phyloP scores from a whole-genome alignment of 108 stramenopile genomes.

The Skeletonema costatum region DNA sequence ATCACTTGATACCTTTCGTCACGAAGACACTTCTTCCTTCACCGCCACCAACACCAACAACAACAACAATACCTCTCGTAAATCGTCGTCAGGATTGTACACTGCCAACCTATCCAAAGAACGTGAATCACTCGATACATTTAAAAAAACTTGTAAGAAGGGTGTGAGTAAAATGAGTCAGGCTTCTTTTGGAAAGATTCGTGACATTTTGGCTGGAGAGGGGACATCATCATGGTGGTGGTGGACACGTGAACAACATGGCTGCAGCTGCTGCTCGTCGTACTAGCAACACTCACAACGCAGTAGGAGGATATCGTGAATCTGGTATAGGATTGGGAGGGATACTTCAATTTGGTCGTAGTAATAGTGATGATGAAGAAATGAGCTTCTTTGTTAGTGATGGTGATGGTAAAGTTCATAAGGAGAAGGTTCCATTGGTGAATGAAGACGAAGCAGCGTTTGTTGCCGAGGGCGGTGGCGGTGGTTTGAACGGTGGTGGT shows the following conservation, averaged over 20 bases:
- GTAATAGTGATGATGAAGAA: conserved; percentile 6
- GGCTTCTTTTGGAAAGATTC: not conserved
- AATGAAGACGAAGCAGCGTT: not conserved
- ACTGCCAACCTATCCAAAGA: not conserved
- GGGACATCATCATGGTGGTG: no score
- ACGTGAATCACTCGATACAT: not conserved
- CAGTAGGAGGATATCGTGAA: not conserved
- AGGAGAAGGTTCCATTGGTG: conserved; percentile 3
- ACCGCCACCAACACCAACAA: no score
- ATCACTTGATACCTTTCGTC: not conserved
- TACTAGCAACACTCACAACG: not conserved
- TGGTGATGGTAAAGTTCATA: conserved; percentile 5
- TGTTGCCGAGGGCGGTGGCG: no score
- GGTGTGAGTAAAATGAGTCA: not conserved
- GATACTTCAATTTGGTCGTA: not conserved
- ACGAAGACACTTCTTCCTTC: not conserved
- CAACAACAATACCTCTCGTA: no score
- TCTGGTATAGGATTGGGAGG: not conserved
- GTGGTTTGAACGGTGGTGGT: not conserved
- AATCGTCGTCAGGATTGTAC: no score
- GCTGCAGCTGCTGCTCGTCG: not conserved
- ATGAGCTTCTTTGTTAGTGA: conserved; percentile 23
- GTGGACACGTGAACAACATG: not conserved
- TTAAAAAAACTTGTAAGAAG: not conserved
- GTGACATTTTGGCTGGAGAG: not conserved